Conservation (phyloP, 2,329 filamentous ascomycete genomes). For the Botrytis pseudocinerea region DNA sequence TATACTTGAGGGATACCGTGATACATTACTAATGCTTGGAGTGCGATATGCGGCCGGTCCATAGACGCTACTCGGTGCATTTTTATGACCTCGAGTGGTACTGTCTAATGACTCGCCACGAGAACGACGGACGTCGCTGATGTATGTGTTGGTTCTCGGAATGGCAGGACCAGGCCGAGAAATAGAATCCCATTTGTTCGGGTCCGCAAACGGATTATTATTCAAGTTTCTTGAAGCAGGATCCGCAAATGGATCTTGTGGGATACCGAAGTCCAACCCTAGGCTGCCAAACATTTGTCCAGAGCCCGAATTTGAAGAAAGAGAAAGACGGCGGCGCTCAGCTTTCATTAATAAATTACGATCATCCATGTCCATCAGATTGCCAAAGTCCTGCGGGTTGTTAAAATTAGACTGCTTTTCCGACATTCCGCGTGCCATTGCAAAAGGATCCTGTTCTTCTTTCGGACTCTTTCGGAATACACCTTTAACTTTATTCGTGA, state of each 20-base stretch:
- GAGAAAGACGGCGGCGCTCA: constrained; percentile 32
- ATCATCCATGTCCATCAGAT: constrained; percentile 38
- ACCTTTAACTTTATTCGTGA: constrained; percentile 45
- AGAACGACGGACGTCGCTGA: constrained; percentile 51
- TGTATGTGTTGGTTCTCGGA: constrained; percentile 46
- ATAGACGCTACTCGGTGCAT: constrained; percentile 35
- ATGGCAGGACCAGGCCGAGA: constrained; percentile 34
- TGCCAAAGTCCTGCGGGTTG: constrained; percentile 33
- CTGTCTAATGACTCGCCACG: constrained; percentile 48
- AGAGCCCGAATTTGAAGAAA: constrained; percentile 28
- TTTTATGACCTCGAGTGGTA: constrained; percentile 38
- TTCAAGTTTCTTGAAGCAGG: constrained; percentile 24
- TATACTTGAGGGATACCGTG: constrained; percentile 37
- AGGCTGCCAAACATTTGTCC: constrained; percentile 34
- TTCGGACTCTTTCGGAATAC: constrained; percentile 43
- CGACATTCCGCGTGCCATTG: constrained; percentile 32
- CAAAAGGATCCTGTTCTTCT: constrained; percentile 45
- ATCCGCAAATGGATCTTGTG: constrained; percentile 36
- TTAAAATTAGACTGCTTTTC: constrained; percentile 34
- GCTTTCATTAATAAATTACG: constrained; percentile 35
- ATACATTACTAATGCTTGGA: constrained; percentile 29
- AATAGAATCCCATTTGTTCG: constrained; percentile 24
- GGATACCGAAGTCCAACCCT: constrained; percentile 34
- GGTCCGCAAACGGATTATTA: constrained; percentile 29
- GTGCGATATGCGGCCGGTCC: constrained; percentile 31